phyloP scores from a whole-genome alignment of 2,329 filamentous ascomycete species.

The Verticillium dahliae region DNA sequence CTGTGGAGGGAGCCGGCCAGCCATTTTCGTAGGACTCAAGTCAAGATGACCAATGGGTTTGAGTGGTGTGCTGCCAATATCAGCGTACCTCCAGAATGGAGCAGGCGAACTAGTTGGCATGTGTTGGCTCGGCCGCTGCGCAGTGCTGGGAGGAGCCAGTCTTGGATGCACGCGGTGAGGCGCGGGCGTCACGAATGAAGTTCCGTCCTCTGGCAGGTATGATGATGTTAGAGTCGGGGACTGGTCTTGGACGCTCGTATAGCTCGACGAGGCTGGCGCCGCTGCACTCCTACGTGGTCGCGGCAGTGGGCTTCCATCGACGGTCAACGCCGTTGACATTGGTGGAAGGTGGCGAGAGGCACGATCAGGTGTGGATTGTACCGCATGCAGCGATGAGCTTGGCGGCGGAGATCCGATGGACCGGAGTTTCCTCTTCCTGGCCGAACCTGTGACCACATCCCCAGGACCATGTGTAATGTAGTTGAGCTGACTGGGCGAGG shows the following conservation, averaged over 20 bases:
- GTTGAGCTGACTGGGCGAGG: conserved; percentile 56
- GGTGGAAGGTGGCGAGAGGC: conserved; percentile 23
- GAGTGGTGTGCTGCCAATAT: conserved; percentile 67
- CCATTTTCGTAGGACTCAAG: conserved; percentile 50
- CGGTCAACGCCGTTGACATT: conserved; percentile 28
- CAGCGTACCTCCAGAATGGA: conserved; percentile 83
- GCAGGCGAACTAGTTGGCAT: conserved; percentile 82
- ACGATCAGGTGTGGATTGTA: conserved; percentile 55
- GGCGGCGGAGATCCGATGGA: conserved; percentile 49
- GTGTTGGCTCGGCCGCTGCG: conserved; percentile 75
- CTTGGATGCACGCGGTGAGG: conserved; percentile 67
- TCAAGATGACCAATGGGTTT: conserved; percentile 43
- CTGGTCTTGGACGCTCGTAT: conserved; percentile 45
- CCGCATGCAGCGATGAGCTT: conserved; percentile 38
- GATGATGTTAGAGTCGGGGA: conserved; percentile 58
- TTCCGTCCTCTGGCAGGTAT: conserved; percentile 53
- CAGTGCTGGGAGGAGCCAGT: conserved; percentile 72
- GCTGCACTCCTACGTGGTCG: conserved; percentile 43
- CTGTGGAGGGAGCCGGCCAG: conserved; percentile 32
- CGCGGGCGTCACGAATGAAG: conserved; percentile 64
- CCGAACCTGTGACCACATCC: conserved; percentile 46
- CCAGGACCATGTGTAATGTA: conserved; percentile 54
- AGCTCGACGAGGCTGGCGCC: conserved; percentile 32
- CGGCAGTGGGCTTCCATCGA: conserved; percentile 58
- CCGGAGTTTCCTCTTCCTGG: conserved; percentile 51